These are phyloP conservation scores for Clitoria ternatea DNA, from an alignment of 306 rosid genomes.

Conservation along the genomic window DNA sequence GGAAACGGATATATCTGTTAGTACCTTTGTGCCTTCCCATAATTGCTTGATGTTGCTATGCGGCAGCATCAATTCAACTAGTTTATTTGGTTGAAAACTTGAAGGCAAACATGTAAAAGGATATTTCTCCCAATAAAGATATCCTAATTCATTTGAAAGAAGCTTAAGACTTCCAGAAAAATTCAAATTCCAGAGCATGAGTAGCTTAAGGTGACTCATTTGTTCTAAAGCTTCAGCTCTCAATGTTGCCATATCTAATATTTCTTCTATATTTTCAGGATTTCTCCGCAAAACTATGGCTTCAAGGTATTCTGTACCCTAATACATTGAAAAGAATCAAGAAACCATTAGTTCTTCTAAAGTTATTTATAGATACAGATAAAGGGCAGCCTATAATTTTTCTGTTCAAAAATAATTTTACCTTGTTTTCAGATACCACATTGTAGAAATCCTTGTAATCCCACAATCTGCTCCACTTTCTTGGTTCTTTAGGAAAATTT, in stretches of 20 bases:
- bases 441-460: neutral
- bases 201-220: neutral
- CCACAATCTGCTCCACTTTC: slow-evolving; percentile 27
- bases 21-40: slow-evolving; percentile 11
- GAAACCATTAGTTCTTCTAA: neutral
- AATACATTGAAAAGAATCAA: neutral
- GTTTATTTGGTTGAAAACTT: neutral
- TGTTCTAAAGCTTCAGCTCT: neutral
- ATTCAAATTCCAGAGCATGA: neutral
- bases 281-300: neutral
- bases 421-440: neutral
- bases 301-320: neutral
- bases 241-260: neutral
- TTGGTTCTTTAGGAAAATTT: slow-evolving; percentile 21
- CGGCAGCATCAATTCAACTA: neutral
- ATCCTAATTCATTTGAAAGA: neutral
- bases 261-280: neutral
- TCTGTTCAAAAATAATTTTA: neutral
- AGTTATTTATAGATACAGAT: neutral
- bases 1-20: no score
- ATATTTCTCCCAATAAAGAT: neutral
- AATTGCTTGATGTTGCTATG: neutral
- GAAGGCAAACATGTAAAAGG: neutral
- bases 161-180: neutral
- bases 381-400: neutral